Conservation (phyloP, 108 stramenopile species). For the Schizochytrium sp. region DNA sequence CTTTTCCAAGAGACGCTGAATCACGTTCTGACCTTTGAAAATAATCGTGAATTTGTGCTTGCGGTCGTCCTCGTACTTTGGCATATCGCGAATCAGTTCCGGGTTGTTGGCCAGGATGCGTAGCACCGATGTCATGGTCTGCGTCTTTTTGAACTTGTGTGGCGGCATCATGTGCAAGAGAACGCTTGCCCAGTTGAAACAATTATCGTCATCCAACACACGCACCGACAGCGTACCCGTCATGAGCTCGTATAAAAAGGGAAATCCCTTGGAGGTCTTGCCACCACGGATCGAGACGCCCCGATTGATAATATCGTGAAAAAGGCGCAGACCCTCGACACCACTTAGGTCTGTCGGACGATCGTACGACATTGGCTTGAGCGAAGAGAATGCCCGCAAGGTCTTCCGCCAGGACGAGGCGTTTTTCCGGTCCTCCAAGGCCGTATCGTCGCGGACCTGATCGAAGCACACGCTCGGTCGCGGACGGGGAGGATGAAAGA, state of each 20-base stretch:
- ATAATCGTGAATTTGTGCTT: constrained; percentile 87
- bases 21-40: constrained; percentile 83
- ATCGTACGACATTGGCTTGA: constrained; percentile 26
- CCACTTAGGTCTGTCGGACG: constrained; percentile 48
- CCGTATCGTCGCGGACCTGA: constrained; percentile 9
- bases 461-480: neutral
- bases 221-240: constrained; percentile 80
- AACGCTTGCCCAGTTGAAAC: constrained; percentile 82
- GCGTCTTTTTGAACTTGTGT: constrained; percentile 69
- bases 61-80: constrained; percentile 85
- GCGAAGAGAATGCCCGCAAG: constrained; percentile 7
- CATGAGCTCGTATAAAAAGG: constrained; percentile 84
- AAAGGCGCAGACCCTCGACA: constrained; percentile 65
- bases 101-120: constrained; percentile 83
- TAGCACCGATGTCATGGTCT: constrained; percentile 80
- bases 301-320: constrained; percentile 67
- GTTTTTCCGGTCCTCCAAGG: neutral
- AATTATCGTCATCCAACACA: constrained; percentile 79
- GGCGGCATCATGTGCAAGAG: constrained; percentile 77
- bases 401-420: constrained; percentile 2
- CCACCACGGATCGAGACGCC: constrained; percentile 75
- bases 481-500: neutral
- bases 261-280: constrained; percentile 70
- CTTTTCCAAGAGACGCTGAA: constrained; percentile 64
- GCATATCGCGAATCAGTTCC: constrained; percentile 67